phyloP scores from a whole-genome alignment of 768 basidiomycete species.

The Cantharellus cinnabarinus region DNA sequence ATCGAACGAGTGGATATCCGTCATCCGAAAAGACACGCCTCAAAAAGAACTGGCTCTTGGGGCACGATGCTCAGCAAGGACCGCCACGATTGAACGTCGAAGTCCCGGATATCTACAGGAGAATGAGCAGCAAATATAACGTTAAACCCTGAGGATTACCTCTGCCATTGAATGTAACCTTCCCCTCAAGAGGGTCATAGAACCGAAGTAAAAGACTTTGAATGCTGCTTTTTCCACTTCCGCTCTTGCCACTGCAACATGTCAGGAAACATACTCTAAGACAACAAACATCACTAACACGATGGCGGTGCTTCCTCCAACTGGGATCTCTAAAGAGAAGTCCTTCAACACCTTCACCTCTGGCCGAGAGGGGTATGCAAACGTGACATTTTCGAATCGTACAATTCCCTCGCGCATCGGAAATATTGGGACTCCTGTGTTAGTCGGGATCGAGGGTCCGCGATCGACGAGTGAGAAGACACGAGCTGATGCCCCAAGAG shows the following conservation, averaged over 20 bases:
- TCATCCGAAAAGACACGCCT: not conserved
- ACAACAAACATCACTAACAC: constrained; percentile 38
- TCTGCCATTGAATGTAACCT: constrained; percentile 68
- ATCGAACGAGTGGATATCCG: not conserved
- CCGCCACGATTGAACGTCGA: constrained; percentile 73
- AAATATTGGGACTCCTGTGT: constrained; percentile 30
- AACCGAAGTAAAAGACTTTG: constrained; percentile 74
- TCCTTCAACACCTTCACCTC: constrained; percentile 66
- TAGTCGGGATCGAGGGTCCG: constrained; percentile 47
- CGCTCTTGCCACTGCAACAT: constrained; percentile 43
- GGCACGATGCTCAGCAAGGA: constrained; percentile 82
- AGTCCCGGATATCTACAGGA: constrained; percentile 60
- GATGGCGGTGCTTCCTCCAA: constrained; percentile 77
- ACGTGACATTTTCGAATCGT: constrained; percentile 63
- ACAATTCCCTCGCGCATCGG: constrained; percentile 35
- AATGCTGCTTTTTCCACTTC: constrained; percentile 84
- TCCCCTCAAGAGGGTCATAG: constrained; percentile 73
- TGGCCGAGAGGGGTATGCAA: constrained; percentile 76
- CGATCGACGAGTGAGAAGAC: constrained; percentile 90
- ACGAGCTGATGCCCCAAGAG: constrained; percentile 77
- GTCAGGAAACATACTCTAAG: constrained; percentile 9
- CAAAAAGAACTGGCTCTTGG: constrained; percentile 24
- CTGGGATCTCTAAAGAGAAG: constrained; percentile 57
- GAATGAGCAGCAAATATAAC: not conserved
- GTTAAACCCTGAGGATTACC: constrained; percentile 24